Evolutionary conservation across 441 rosid genomes (phyloP), one percentile per base, ranked within the genome.

Genomic region (Gossypium davidsonii): DNA sequence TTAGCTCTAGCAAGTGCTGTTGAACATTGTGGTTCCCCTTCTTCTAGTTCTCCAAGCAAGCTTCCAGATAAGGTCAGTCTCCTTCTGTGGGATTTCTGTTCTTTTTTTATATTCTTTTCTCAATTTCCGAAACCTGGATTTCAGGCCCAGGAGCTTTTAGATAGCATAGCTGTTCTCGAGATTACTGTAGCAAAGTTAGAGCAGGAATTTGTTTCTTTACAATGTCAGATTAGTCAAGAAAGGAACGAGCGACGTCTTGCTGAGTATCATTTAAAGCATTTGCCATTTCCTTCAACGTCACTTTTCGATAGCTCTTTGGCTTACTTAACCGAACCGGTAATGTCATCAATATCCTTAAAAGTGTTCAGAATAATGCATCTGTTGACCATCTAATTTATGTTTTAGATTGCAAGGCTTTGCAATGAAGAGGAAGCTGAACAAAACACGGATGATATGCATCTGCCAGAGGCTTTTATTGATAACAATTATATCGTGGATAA

Each of bases 101-200:
- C 14, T 61, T 6, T 74, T 39, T 23, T 67, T 72, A 58, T 70
- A 57, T 61, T 76, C 62, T 77, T 76, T 62, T 69, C 23, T 25
- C 34, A 73, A 73, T 67, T 25, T 60, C 48, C 64, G 5, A 51
- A 9, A 56, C 60, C 18, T 53, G 48, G 79, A 68, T 69, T 67
- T 74, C 81, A 92, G 97, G 92, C 94, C 39, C 91, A 83, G 80
- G 97, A 90, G 82, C 89, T 94, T 68, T 73, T 94, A 74, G 95
- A 86, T 69, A 80, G 90, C 79, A 82, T 92, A 84, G 87, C 94
- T 49, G 67, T 83, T 80, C 74, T 90, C 62, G 95, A 94, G 83
- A 81, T 81, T 70, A 85, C 90, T 0, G 88, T 94, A 67, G 85
- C 91, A 52, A 90, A 92, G 82, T 97, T 94, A 28, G 97, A 94